Percentiles rank a stretch among this genome's conserved stretches.
Conservation (phyloP, 2,329 filamentous ascomycete species). For the Pseudonectria buxi region DNA sequence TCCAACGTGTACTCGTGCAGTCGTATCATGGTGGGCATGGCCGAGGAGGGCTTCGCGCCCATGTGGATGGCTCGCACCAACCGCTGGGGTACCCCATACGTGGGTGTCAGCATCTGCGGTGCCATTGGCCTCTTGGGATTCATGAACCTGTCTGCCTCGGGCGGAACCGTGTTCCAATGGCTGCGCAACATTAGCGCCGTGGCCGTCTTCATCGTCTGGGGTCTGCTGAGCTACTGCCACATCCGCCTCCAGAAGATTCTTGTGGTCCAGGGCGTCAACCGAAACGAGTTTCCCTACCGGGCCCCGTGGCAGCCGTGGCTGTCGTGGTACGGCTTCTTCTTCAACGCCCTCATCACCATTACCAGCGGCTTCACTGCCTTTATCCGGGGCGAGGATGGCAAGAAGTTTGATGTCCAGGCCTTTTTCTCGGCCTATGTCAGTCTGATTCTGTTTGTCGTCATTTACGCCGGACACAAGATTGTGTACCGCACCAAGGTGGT, state of each 20-base stretch:
- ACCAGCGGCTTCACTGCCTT: slow-evolving; percentile 66
- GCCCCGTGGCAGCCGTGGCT: slow-evolving; percentile 58
- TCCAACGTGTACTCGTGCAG: slow-evolving; percentile 69
- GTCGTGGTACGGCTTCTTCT: slow-evolving; percentile 59
- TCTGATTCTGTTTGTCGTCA: slow-evolving; percentile 53
- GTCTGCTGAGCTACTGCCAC: slow-evolving; percentile 58
- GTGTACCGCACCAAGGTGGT: slow-evolving; percentile 34
- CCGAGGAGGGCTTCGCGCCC: slow-evolving; percentile 58
- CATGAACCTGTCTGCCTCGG: slow-evolving; percentile 55
- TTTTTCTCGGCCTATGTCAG: slow-evolving; percentile 63
- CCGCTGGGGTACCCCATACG: slow-evolving; percentile 54
- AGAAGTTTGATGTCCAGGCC: slow-evolving; percentile 46
- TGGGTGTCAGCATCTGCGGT: slow-evolving; percentile 47
- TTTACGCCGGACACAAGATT: slow-evolving; percentile 56
- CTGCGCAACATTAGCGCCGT: slow-evolving; percentile 64
- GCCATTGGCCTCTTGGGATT: slow-evolving; percentile 59
- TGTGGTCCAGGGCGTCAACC: slow-evolving; percentile 47
- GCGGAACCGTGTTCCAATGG: slow-evolving; percentile 62
- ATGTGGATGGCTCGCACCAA: slow-evolving; percentile 53
- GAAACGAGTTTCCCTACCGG: slow-evolving; percentile 51
- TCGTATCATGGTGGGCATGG: slow-evolving; percentile 60
- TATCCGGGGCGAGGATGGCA: slow-evolving; percentile 29
- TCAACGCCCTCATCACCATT: slow-evolving; percentile 56
- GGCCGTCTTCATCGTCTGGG: slow-evolving; percentile 65
- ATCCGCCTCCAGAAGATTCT: slow-evolving; percentile 59